Evolutionary conservation across 257 asterid species (phyloP), one percentile per base, ranked within the genome.

Genomic region (Solanum acaule): DNA sequence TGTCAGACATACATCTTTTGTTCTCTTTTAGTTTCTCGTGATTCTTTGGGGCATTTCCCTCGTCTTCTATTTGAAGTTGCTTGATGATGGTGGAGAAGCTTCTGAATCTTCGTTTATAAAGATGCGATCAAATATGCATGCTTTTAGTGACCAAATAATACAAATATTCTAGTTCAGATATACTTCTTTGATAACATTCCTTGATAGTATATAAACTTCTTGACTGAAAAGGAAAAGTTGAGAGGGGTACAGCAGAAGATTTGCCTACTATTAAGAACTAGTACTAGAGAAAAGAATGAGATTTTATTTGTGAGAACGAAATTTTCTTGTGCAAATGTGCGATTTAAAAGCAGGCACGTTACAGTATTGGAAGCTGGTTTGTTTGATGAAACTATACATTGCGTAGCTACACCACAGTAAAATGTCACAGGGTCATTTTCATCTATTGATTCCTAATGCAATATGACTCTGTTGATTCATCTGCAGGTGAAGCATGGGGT

Each of bases 401-500:
- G 33, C 34, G 14, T 76, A 76, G 6, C 83, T 38, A 76, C 33
- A 38, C 20, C 7, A 77, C 34, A 0, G 84, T 4, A 77, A 40
- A 42, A 40, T 77, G 84, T 77, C 18, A 56, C n/a, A 13, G 35
- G 35, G 84, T 42, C 4, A 40, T 25, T 40, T 44, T 78, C 1
- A 14, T 42, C n/a, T 8, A 42, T 44, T 44, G 85, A 61, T 56
- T 44, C 18, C 42, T 37, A 9, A 46, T 4, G 88, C 76, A 49
- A 31, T 72, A 71, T 86, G 86, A 34, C 23, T 73, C 46, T 52
- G n/a, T 76, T 14, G 18, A 23, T 72, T 63, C 77, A 79, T 12
- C 12, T 89, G 92, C 93, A 96, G 99, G 99, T 96, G 87, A 96
- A 96, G 93, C 98, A 96, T 88, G 96, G 97, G 35, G 96, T 95